Conservation (phyloP, 2,329 filamentous ascomycete species). For the Alternaria infectoria region DNA sequence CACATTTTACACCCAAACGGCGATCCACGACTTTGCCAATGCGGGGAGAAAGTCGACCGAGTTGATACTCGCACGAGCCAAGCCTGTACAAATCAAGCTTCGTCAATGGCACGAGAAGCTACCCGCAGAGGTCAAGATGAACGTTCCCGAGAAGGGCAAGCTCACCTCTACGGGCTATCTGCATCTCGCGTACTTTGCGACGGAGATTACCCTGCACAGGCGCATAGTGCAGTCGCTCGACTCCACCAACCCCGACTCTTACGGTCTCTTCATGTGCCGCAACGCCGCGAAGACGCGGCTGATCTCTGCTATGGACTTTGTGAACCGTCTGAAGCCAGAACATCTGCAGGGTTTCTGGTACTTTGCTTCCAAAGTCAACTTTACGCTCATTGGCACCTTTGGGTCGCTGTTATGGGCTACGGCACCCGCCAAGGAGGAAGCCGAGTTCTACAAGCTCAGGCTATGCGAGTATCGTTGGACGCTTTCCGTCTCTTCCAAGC, state of each 20-base stretch:
- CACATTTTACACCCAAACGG: constrained; percentile 80
- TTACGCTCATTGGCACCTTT: constrained; percentile 93
- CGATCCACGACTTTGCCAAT: constrained; percentile 71
- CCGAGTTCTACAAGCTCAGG: constrained; percentile 86
- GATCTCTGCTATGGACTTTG: constrained; percentile 96
- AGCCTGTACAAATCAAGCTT: constrained; percentile 80
- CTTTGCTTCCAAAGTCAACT: constrained; percentile 86
- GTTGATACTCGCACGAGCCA: constrained; percentile 75
- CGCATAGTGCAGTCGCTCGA: constrained; percentile 85
- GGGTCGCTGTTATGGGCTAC: constrained; percentile 89
- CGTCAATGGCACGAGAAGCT: constrained; percentile 81
- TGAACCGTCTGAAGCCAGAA: constrained; percentile 85
- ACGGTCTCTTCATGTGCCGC: constrained; percentile 89
- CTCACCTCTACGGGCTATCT: constrained; percentile 66
- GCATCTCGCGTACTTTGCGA: constrained; percentile 90
- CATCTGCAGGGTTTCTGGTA: constrained; percentile 95
- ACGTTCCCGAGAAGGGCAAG: constrained; percentile 54
- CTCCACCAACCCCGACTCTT: constrained; percentile 67
- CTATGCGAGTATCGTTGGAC: constrained; percentile 95
- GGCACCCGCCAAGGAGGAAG: constrained; percentile 84
- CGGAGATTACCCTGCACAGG: constrained; percentile 90
- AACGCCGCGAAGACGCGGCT: constrained; percentile 91
- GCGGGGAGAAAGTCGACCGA: constrained; percentile 74
- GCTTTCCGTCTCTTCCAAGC: constrained; percentile 81
- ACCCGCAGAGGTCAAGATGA: constrained; percentile 70